Evolutionary conservation across 164 flowering plant genomes (phyloP), one percentile per base, ranked within the genome.

Genomic region (Pachysandra terminalis): DNA sequence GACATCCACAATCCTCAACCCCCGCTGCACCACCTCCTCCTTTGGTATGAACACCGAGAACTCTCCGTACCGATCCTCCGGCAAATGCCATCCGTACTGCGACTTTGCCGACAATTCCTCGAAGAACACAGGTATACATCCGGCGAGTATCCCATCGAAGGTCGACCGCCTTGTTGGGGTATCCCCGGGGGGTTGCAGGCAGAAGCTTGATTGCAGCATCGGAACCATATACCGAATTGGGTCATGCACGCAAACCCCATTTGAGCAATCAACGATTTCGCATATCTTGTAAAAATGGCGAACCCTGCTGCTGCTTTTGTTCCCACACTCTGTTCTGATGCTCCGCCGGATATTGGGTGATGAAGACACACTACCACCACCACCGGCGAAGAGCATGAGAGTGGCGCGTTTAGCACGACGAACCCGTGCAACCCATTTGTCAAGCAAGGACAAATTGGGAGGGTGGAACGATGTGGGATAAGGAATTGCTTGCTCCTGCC

Each of bases 171-270:
- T n/a, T n/a, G n/a, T n/a, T n/a, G n/a, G n/a, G n/a, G n/a, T n/a
- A n/a, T 95, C 99, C n/a, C 99, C 98, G 0, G 98, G 98, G 0
- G 99, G 99, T 77, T 95, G 98, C 77, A 95, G 74, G 73, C 99
- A 95, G 70, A 95, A 95, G 25, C 68, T 81, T 0, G 97, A 75
- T 53, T 82, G 83, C 70, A 95, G 69, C 98, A 95, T 93, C 19
- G 98, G 97, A 77, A 65, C 81, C 90, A 90, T 92, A 73, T 75
- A 86, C 71, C 82, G 74, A 10, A 89, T 82, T 2, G 99, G 99
- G 69, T 95, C 97, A 69, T 87, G 97, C 71, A 89, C 98, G 65
- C 99, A 95, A 6, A 82, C 69, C 69, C 88, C 93, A 65, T 64
- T 14, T n/a, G n/a, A n/a, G n/a, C n/a, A n/a, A n/a, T n/a, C n/a